phyloP scores from a whole-genome alignment of 2,329 filamentous ascomycete genomes.

The Dactylellina cionopaga region DNA sequence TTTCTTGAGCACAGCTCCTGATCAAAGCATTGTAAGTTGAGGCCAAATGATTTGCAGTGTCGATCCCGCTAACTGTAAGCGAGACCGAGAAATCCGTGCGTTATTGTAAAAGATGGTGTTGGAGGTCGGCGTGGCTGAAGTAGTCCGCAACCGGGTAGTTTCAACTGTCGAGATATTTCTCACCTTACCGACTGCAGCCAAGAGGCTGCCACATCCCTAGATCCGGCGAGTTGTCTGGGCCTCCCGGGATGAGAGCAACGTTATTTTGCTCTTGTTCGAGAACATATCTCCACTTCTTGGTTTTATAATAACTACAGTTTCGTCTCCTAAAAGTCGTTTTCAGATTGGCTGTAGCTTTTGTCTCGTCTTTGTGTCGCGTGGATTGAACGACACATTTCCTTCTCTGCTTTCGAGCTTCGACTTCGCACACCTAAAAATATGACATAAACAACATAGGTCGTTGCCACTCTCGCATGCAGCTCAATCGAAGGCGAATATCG shows the following conservation, averaged over 20 bases:
- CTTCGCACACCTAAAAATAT: not conserved
- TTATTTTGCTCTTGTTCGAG: not conserved
- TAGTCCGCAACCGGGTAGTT: conserved; percentile 15
- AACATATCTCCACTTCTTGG: not conserved
- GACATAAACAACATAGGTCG: conserved; percentile 19
- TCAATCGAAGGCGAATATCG: not conserved
- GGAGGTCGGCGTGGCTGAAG: not conserved
- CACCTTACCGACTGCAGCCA: conserved; percentile 25
- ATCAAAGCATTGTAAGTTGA: too few species aligned
- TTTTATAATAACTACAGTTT: too few species aligned
- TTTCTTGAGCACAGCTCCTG: too few species aligned
- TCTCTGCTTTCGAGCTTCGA: too few species aligned
- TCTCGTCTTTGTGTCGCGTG: not conserved
- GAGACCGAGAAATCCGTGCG: too few species aligned
- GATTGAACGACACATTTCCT: too few species aligned
- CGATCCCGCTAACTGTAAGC: too few species aligned
- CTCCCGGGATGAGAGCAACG: not conserved
- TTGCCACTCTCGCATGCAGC: too few species aligned
- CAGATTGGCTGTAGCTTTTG: too few species aligned
- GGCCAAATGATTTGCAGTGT: too few species aligned
- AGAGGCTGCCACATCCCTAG: not conserved
- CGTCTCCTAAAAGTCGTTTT: too few species aligned
- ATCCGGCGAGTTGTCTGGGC: conserved; percentile 20
- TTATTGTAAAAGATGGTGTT: not conserved
- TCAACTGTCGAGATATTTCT: conserved; percentile 13